Evolutionary conservation across 441 rosid species (phyloP), one percentile per base, ranked within the genome.

Genomic region (Flueggea neowawraea): DNA sequence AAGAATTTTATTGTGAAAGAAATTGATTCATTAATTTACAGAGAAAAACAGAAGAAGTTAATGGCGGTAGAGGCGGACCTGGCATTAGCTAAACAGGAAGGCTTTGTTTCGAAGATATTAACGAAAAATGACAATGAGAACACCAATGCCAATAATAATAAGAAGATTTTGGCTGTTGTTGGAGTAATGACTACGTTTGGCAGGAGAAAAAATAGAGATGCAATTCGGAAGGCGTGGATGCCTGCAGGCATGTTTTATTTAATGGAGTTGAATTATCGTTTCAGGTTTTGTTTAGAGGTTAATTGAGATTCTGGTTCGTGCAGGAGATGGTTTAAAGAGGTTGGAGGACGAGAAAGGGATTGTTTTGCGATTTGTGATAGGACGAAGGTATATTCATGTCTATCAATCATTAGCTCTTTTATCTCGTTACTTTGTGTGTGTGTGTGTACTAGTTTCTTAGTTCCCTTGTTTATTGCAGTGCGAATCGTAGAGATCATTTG

Each of bases 141-240:
- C 14, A 64, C 52, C 22, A 11, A 11, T 43, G 45, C 10, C 1
- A 11, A 11, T 6, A 43, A 11, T 43, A 28, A 12, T 7, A 86
- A 77, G 68, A 82, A 75, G 65, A 88, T 84, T 3, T 68, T 88
- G 14, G 87, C 87, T 58, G 96, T 88, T 4, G 78, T 88, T 9
- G 98, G 98, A 55, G 75, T 93, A 56, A 62, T 86, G 64, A 90
- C 97, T 4, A 75, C 56, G 50, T 90, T 88, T 68, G 97, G 88
- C 54, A 84, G 83, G 58, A 82, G 75, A 75, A 86, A 82, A 75
- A 93, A 86, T 56, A 80, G 97, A 65, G 88, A 90, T 68, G 96
- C 97, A 11, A 79, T 90, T 55, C 86, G 98, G 14, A 87, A 86
- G 81, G 90, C 98, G 53, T 90, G 98, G 98, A 83, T 88, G 96